Conservation (phyloP, 768 basidiomycete species). For the Gyrodon lividus region DNA sequence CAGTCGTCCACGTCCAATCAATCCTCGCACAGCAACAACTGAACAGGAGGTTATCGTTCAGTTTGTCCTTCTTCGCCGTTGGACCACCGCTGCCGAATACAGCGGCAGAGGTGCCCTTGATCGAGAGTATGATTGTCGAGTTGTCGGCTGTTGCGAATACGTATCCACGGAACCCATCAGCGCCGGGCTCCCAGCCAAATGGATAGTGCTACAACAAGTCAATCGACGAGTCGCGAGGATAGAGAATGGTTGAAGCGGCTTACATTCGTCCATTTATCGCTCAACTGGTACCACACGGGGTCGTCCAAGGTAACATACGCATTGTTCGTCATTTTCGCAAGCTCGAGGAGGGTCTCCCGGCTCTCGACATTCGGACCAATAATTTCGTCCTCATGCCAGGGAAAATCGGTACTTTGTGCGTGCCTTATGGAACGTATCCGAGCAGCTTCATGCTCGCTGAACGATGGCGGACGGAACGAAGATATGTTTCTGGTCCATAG, state of each 20-base stretch:
- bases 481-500: conserved; percentile 38
- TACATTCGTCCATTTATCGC: conserved; percentile 61
- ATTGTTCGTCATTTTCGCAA: conserved; percentile 96
- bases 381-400: conserved; percentile 78
- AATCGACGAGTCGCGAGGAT: neutral
- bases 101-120: conserved; percentile 92
- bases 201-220: conserved; percentile 42
- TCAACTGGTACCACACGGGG: conserved; percentile 75
- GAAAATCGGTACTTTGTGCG: conserved; percentile 44
- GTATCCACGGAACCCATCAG: conserved; percentile 87
- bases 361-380: conserved; percentile 73
- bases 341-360: conserved; percentile 68
- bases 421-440: conserved; percentile 44
- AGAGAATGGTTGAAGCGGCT: neutral
- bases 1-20: conserved; percentile 91
- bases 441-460: conserved; percentile 42
- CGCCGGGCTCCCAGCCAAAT: conserved; percentile 90
- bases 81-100: conserved; percentile 73
- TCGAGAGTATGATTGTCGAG: conserved; percentile 77
- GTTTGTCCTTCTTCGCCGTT: conserved; percentile 87
- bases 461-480: conserved; percentile 49
- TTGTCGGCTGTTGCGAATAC: conserved; percentile 87
- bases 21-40: conserved; percentile 93
- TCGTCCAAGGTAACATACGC: conserved; percentile 73
- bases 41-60: conserved; percentile 92